Conservation (phyloP, 768 basidiomycete species). For the Suillus tomentosus region DNA sequence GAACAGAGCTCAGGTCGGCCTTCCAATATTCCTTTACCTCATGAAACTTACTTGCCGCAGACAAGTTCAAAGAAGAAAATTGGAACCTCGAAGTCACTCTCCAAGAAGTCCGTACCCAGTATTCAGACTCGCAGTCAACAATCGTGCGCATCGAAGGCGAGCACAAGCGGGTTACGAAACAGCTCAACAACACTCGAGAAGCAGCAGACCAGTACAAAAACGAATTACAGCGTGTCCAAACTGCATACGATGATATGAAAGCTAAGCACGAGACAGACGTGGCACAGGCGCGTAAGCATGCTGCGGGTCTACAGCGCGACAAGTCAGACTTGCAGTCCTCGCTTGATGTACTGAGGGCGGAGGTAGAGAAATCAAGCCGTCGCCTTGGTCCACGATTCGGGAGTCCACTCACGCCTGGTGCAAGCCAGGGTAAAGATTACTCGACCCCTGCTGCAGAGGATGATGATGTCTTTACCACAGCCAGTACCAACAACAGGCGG, state of each 20-base stretch:
- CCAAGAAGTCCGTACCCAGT: conserved; percentile 80
- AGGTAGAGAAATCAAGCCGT: conserved; percentile 64
- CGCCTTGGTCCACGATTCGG: conserved; percentile 62
- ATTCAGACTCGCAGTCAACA: conserved; percentile 64
- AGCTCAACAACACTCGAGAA: conserved; percentile 73
- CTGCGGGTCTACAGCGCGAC: conserved; percentile 87
- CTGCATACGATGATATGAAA: conserved; percentile 70
- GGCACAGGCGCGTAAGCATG: conserved; percentile 85
- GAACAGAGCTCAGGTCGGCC: conserved; percentile 77
- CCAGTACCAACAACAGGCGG: conserved; percentile 63
- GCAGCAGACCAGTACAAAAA: conserved; percentile 83
- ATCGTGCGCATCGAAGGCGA: conserved; percentile 77
- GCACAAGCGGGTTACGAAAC: conserved; percentile 75
- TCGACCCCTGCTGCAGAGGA: conserved; percentile 60
- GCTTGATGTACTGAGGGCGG: conserved; percentile 75
- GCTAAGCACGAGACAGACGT: conserved; percentile 94
- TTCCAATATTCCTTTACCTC: background rate
- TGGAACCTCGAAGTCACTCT: conserved; percentile 96
- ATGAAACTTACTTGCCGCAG: conserved; percentile 38
- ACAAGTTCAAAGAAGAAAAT: conserved; percentile 97
- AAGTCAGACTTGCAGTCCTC: conserved; percentile 87
- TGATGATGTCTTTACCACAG: conserved; percentile 69
- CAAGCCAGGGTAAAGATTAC: conserved; percentile 45
- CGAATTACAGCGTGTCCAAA: conserved; percentile 73
- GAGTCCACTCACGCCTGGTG: conserved; percentile 72